Base-by-base conservation (phyloP, 2,329 filamentous ascomycete species). In the Phoma sp. region DNA sequence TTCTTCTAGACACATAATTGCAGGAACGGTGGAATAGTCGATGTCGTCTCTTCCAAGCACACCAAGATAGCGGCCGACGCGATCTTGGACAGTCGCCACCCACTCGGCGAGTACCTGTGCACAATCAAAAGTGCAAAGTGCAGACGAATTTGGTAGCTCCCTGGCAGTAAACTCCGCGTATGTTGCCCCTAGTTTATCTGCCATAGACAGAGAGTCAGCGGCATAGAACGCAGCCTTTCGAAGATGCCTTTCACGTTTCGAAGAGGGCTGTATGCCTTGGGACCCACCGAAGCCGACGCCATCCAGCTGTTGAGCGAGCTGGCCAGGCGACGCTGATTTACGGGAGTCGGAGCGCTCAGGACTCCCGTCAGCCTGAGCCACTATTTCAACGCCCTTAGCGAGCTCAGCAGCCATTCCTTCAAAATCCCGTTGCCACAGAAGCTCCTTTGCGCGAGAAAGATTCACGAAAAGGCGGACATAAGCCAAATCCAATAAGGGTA, bases 161-260 rank as follows among this genome's bases (percentile, higher is more conserved):
- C 91, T 84, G 47, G 89, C 92, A 1, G 87, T 89, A 57, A 90
- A 88, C 59, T 96, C 92, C 7, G 90, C 88, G 75, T 93, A 95
- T 0, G 90, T 91, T 25, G 93, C 86, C 1, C 91, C 91, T 10
- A 95, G 83, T 69, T 89, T 93, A 72, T 96, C 90, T 2, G 91
- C 89, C 86, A 95, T 95, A 25, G 87, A 86, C 7, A 99, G 83
- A 0, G 93, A 96, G 72, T 97, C 92, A 1, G 91, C 92, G 1
- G 95, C 95, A 69, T 96, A 96, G 70, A 92, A 96, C 0, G 93
- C 95, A n/a, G 95, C 95, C 72, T 93, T 96, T 38, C 93, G 88
- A 18, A 98, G 81, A 67, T 96, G 91, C 61, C 88, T 89, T 76
- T 99, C 93, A 2, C 92, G 88, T 53, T 89, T 88, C 0, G 89